phyloP scores from a whole-genome alignment of 1,284 basidiomycete species.

The Ceratorhiza oryzae-sativae region DNA sequence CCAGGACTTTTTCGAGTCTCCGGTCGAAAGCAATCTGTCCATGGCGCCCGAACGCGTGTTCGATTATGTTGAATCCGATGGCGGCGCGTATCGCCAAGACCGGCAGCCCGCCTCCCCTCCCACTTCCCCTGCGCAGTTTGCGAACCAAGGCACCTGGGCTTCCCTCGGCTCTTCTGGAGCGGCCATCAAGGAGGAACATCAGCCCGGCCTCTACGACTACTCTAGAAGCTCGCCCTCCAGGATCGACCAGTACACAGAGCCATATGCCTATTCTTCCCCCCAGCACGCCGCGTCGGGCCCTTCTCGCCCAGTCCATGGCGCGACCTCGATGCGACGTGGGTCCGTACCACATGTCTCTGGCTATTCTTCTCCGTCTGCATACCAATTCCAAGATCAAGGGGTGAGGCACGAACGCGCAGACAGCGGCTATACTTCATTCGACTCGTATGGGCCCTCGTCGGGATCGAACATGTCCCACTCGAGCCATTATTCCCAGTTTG shows the following conservation, averaged over 20 bases:
- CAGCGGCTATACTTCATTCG: conserved; percentile 21
- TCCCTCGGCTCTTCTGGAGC: conserved; percentile 10
- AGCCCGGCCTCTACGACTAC: background rate
- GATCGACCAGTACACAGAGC: background rate
- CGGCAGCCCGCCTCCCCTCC: background rate
- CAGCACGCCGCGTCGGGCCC: background rate
- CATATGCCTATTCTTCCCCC: background rate
- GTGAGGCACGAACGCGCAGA: conserved; percentile 6
- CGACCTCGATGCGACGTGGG: background rate
- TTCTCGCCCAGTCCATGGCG: background rate
- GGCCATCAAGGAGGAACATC: conserved; percentile 9
- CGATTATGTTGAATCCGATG: background rate
- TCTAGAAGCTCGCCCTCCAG: background rate
- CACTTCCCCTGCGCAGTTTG: background rate
- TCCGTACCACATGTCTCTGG: background rate
- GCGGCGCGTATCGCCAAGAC: background rate
- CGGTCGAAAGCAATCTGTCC: conserved; percentile 3
- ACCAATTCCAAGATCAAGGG: background rate
- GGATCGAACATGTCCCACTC: background rate
- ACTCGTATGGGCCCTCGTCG: background rate
- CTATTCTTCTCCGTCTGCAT: background rate
- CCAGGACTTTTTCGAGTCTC: conserved; percentile 4
- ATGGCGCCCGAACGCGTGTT: conserved; percentile 22
- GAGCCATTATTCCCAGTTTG: background rate
- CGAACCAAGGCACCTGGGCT: conserved; percentile 5